A percentile compares a stretch with the other conserved stretches of the same genome.
Evolutionary conservation across 352 stramenopile species (phyloP).

Genomic region (Elongisporangium senticosum): DNA sequence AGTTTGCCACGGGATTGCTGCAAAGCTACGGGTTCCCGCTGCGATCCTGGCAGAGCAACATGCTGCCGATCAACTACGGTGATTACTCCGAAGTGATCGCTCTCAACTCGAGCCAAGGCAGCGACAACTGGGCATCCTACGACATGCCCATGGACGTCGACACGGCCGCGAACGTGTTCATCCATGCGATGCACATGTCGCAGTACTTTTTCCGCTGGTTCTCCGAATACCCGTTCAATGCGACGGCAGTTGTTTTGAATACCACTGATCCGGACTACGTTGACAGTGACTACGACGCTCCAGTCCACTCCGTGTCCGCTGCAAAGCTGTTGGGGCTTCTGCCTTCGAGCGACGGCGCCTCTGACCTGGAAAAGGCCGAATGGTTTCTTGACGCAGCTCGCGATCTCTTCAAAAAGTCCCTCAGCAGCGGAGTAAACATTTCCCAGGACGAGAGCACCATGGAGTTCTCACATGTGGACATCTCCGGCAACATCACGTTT

Average conservation of each 20-base stretch:
- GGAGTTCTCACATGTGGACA: not conserved
- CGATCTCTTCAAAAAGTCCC: not conserved
- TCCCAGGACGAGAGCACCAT: not conserved
- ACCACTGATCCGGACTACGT: not conserved
- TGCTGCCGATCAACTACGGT: not conserved
- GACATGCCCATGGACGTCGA: not conserved
- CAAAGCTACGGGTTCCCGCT: not conserved
- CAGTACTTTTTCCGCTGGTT: not conserved
- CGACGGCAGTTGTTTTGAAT: not conserved
- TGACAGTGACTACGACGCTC: not conserved
- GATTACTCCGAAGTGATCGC: not conserved
- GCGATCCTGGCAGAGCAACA: not conserved
- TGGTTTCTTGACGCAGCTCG: not conserved
- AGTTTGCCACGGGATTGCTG: not conserved
- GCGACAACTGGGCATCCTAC: not conserved
- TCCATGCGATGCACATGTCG: not conserved
- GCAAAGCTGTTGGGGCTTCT: not conserved
- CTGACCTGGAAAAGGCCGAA: not conserved
- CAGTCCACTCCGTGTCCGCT: not conserved
- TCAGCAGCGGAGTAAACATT: not conserved
- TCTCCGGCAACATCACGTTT: slow-evolving; percentile 17
- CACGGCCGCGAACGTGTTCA: not conserved
- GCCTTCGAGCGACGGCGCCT: too few species aligned
- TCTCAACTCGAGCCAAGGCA: not conserved
- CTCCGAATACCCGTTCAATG: not conserved